Evolutionary conservation across 768 basidiomycete species (phyloP).

Genomic region (Lactarius deliciosus): DNA sequence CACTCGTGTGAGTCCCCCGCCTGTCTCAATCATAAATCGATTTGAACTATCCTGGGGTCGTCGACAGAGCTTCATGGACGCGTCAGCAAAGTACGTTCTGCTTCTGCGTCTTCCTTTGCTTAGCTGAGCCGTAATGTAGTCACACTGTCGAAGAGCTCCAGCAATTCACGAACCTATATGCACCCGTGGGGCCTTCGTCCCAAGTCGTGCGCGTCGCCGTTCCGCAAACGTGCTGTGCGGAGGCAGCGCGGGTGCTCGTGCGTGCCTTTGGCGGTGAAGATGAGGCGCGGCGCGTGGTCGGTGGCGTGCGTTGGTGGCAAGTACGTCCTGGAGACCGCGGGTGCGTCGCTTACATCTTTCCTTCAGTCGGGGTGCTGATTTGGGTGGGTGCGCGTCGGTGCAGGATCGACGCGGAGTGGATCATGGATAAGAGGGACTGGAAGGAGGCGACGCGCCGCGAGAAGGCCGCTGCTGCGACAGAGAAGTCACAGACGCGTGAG

Average conservation of each 20-base stretch:
- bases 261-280: conserved; percentile 81
- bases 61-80: not conserved
- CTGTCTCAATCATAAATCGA: too few species aligned
- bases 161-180: conserved; percentile 73
- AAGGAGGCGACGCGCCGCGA: conserved; percentile 58
- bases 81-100: not conserved
- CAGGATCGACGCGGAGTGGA: conserved; percentile 87
- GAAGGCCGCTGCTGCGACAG: conserved; percentile 37
- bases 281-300: conserved; percentile 64
- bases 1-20: not conserved
- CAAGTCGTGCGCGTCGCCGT: conserved; percentile 68
- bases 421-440: conserved; percentile 82
- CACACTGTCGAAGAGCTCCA: conserved; percentile 63
- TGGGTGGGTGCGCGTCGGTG: not conserved
- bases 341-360: conserved; percentile 42
- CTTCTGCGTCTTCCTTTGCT: not conserved
- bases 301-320: conserved; percentile 98
- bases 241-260: conserved; percentile 73
- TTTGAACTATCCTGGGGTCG: too few species aligned
- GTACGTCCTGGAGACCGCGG: conserved; percentile 73
- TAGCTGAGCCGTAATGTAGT: not conserved
- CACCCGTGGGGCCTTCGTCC: conserved; percentile 80
- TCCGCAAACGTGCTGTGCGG: conserved; percentile 71
- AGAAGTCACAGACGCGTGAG: conserved; percentile 35
- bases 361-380: not conserved